These are phyloP conservation scores for Pyrenopolyporus hunteri DNA, from an alignment of 495 filamentous ascomycete species.

Conservation along the genomic window DNA sequence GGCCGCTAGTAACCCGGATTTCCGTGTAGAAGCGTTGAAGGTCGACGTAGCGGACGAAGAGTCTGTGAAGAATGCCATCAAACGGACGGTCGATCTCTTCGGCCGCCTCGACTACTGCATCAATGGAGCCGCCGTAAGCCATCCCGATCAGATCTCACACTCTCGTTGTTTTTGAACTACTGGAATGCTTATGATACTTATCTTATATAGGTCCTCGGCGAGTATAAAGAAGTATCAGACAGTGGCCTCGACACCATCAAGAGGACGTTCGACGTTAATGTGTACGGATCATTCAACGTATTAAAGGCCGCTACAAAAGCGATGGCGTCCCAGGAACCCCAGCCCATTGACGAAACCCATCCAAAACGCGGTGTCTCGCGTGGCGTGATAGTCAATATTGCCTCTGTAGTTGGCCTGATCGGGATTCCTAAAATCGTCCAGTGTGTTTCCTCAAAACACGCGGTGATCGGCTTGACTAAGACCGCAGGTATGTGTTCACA, in stretches of 20 bases:
- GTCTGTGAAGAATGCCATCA: background rate
- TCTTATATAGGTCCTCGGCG: background rate
- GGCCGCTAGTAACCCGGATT: background rate
- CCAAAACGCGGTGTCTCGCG: background rate
- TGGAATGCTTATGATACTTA: background rate
- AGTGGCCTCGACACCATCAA: background rate
- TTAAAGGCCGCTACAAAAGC: background rate
- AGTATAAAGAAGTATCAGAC: background rate
- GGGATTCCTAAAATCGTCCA: background rate
- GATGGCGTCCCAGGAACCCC: slow-evolving; percentile 4
- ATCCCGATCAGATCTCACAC: background rate
- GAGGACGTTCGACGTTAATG: slow-evolving; percentile 4
- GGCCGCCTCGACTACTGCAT: slow-evolving; percentile 3
- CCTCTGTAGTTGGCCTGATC: background rate
- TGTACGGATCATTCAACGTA: background rate
- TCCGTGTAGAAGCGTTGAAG: background rate
- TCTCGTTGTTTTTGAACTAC: background rate
- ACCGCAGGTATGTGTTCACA: background rate
- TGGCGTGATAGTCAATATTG: slow-evolving; percentile 1
- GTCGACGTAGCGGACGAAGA: background rate
- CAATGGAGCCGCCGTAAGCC: slow-evolving; percentile 6
- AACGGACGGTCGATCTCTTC: background rate
- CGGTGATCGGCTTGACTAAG: slow-evolving; percentile 1
- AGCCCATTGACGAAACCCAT: background rate
- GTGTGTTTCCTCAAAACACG: slow-evolving; percentile 4